Conservation (phyloP, 1,139 yeast genomes). For the Magnusiomyces fungicola region DNA sequence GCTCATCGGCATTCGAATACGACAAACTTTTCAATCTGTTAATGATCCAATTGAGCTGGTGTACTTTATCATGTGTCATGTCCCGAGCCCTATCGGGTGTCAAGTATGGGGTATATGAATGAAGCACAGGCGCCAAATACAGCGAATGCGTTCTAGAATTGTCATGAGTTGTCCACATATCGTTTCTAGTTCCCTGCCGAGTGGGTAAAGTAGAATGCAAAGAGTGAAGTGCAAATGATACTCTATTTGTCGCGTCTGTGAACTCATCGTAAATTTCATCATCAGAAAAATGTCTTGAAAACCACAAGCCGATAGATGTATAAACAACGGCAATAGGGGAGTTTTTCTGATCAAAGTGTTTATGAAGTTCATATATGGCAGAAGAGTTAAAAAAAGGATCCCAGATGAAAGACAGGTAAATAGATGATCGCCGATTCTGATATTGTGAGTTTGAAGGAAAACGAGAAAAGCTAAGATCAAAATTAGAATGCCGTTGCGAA, state of each 20-base stretch:
- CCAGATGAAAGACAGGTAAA: constrained; percentile 10
- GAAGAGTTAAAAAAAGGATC: constrained; percentile 15
- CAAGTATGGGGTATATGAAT: neutral
- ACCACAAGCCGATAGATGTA: constrained; percentile 14
- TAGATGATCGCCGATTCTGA: neutral
- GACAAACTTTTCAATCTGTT: neutral
- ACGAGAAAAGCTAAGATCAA: constrained; percentile 1
- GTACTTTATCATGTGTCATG: constrained; percentile 5
- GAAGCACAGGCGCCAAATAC: neutral
- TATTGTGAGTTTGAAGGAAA: neutral
- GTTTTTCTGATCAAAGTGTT: neutral
- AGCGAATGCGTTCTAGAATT: neutral
- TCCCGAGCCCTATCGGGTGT: neutral
- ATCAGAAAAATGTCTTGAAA: constrained; percentile 6
- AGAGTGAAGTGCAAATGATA: neutral
- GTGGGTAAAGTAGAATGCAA: neutral
- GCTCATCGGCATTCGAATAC: neutral
- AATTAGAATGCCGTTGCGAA: constrained; percentile 7
- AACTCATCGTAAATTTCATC: constrained; percentile 6
- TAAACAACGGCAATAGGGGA: constrained; percentile 7
- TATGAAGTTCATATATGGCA: constrained; percentile 2
- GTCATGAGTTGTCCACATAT: neutral
- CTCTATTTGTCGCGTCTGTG: constrained; percentile 7
- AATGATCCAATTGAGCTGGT: constrained; percentile 5
- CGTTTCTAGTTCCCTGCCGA: neutral